Conservation (phyloP, 805 yeast genomes). For the Zygoascus flipseniorum region DNA sequence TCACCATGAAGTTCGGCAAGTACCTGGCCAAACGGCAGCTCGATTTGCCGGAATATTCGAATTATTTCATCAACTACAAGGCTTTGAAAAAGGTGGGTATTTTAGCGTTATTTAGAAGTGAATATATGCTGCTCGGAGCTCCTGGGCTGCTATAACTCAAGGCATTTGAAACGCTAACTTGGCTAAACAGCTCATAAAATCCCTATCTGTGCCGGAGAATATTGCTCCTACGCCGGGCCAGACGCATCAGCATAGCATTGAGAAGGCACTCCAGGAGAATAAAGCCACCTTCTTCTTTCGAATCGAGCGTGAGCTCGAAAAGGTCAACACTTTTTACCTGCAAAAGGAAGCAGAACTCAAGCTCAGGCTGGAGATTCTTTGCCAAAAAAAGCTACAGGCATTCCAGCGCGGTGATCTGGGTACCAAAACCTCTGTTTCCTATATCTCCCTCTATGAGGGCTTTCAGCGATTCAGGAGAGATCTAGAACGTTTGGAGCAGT, state of each 20-base stretch:
- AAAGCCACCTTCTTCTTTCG: conserved; percentile 83
- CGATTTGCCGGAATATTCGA: conserved; percentile 91
- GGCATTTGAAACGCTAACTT: neutral
- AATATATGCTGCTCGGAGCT: neutral
- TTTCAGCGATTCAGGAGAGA: conserved; percentile 86
- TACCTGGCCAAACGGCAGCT: conserved; percentile 88
- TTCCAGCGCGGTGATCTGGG: conserved; percentile 35
- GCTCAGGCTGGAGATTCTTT: conserved; percentile 65
- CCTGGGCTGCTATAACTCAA: neutral
- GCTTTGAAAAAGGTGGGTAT: conserved; percentile 60
- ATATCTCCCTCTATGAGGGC: conserved; percentile 76
- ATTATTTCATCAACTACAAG: conserved; percentile 90
- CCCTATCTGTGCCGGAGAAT: conserved; percentile 47
- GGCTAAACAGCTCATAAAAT: conserved; percentile 53
- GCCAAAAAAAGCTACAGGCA: conserved; percentile 58
- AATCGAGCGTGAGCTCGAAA: conserved; percentile 89
- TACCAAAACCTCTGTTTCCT: conserved; percentile 64
- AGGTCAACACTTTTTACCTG: conserved; percentile 84
- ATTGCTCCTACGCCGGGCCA: conserved; percentile 13
- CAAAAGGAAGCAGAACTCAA: conserved; percentile 87
- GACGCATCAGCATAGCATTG: conserved; percentile 28
- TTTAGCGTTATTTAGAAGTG: neutral
- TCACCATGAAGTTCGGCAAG: conserved; percentile 80
- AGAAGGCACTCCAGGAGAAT: conserved; percentile 67
- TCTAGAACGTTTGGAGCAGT: conserved; percentile 80